Evolutionary conservation across 2,329 filamentous ascomycete species (phyloP).

Genomic region (Calonectria crousiana): DNA sequence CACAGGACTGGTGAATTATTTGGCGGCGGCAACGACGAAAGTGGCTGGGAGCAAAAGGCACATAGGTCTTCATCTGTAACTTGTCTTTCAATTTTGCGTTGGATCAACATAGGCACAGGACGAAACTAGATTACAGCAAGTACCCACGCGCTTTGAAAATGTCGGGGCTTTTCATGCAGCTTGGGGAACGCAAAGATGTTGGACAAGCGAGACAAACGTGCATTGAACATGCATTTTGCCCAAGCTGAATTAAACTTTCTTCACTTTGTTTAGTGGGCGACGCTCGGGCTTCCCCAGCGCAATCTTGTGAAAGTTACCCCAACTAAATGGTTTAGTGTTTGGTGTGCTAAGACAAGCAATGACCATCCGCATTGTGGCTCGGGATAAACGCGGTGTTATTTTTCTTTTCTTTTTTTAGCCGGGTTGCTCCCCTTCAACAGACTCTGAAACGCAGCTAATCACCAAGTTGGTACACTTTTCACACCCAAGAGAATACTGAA

Average conservation of each 20-base stretch:
- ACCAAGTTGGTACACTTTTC: no score
- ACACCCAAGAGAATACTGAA: no score
- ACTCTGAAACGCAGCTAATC: no score
- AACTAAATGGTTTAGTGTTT: neutral
- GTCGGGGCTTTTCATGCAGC: neutral
- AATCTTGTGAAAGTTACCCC: neutral
- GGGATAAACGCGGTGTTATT: neutral
- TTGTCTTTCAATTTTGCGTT: neutral
- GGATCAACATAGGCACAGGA: neutral
- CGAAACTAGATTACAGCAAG: neutral
- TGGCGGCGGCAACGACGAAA: neutral
- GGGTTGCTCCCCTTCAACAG: neutral
- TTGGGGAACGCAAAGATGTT: neutral
- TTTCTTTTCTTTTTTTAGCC: neutral
- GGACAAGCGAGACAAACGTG: neutral
- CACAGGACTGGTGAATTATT: neutral
- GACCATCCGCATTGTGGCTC: neutral
- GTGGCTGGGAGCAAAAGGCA: neutral
- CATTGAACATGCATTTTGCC: neutral
- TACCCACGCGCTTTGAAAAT: neutral
- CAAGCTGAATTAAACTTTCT: neutral
- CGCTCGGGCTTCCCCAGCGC: neutral
- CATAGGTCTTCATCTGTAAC: neutral
- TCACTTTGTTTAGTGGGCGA: neutral
- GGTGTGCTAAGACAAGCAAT: neutral